Evolutionary conservation across 176 grass and related monocot genomes (phyloP).

Genomic region (Pontederia paniculata): DNA sequence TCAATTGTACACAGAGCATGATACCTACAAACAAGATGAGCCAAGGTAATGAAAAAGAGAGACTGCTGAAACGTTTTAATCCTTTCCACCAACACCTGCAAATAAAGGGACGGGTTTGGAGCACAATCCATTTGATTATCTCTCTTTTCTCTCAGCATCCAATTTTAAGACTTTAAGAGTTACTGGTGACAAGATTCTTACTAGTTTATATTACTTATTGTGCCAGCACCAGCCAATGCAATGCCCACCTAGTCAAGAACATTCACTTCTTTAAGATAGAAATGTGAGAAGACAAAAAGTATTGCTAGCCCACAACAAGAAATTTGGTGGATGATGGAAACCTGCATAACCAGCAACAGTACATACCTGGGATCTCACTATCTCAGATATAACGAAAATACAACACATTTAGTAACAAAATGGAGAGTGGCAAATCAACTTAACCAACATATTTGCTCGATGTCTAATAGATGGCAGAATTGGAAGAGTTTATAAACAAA

Average conservation of each 20-base stretch:
- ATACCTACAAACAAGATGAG: conserved; percentile 99
- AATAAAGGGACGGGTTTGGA: background rate
- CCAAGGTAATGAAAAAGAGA: conserved; percentile 77
- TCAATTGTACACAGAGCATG: conserved; percentile 32
- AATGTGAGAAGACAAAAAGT: conserved; percentile 88
- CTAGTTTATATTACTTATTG: conserved; percentile 53
- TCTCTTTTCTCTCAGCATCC: too few relatives aligned
- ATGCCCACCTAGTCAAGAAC: conserved; percentile 88
- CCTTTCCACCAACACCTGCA: conserved; percentile 91
- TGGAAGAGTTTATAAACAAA: too few relatives aligned
- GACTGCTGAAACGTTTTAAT: conserved; percentile 62
- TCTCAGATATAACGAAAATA: too few relatives aligned
- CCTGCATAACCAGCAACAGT: conserved; percentile 29
- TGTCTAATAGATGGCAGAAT: too few relatives aligned
- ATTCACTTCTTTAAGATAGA: conserved; percentile 96
- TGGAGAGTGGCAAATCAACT: too few relatives aligned
- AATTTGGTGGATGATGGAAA: conserved; percentile 91
- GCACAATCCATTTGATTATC: too few relatives aligned
- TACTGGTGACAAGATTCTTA: background rate
- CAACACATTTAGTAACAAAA: too few relatives aligned
- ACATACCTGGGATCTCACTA: background rate
- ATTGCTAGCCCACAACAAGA: conserved; percentile 91
- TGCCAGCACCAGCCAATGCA: conserved; percentile 72
- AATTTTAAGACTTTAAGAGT: too few relatives aligned
- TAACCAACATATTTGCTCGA: too few relatives aligned